A percentile compares a stretch with the other conserved stretches of the same genome.
Conservation (phyloP, 2,329 filamentous ascomycete genomes). For the Diaporthe sp. region DNA sequence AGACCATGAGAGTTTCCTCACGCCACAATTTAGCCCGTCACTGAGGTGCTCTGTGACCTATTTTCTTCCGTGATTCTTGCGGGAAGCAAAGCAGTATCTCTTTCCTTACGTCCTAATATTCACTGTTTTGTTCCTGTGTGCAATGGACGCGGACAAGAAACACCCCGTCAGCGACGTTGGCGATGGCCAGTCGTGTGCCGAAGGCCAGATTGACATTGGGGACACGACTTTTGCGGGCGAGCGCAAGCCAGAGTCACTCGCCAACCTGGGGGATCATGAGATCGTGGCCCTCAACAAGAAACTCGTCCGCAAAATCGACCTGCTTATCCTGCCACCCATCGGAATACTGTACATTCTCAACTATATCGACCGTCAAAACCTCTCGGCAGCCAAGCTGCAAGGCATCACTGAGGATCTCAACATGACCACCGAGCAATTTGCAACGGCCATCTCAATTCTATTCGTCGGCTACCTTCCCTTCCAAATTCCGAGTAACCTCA, state of each 20-base stretch:
- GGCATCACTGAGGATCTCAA: slow-evolving; percentile 55
- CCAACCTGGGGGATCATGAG: slow-evolving; percentile 26
- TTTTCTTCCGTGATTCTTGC: not conserved
- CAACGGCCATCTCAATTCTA: slow-evolving; percentile 57
- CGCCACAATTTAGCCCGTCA: not conserved
- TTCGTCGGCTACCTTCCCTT: slow-evolving; percentile 60
- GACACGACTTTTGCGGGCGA: slow-evolving; percentile 5
- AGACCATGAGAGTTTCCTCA: slow-evolving; percentile 22
- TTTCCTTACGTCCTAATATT: not conserved
- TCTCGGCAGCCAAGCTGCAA: slow-evolving; percentile 54
- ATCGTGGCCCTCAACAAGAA: slow-evolving; percentile 37
- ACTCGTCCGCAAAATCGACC: slow-evolving; percentile 39
- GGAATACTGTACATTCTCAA: slow-evolving; percentile 55
- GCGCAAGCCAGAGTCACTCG: slow-evolving; percentile 35
- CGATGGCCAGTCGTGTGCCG: slow-evolving; percentile 35
- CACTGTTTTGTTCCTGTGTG: not conserved
- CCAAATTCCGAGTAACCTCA: slow-evolving; percentile 50
- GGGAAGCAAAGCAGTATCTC: not conserved
- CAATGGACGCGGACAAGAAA: slow-evolving; percentile 37
- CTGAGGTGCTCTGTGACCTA: slow-evolving; percentile 12
- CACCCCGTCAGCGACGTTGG: slow-evolving; percentile 10
- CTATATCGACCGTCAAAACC: slow-evolving; percentile 54
- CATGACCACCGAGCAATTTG: slow-evolving; percentile 52
- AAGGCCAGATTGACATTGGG: slow-evolving; percentile 34
- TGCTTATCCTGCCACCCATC: slow-evolving; percentile 43